Percentiles rank a stretch among this genome's conserved stretches.
These are phyloP conservation scores for Dinochytrium kinnereticum DNA, from an alignment of 371 early-diverging fungal genomes.

Conservation along the genomic window DNA sequence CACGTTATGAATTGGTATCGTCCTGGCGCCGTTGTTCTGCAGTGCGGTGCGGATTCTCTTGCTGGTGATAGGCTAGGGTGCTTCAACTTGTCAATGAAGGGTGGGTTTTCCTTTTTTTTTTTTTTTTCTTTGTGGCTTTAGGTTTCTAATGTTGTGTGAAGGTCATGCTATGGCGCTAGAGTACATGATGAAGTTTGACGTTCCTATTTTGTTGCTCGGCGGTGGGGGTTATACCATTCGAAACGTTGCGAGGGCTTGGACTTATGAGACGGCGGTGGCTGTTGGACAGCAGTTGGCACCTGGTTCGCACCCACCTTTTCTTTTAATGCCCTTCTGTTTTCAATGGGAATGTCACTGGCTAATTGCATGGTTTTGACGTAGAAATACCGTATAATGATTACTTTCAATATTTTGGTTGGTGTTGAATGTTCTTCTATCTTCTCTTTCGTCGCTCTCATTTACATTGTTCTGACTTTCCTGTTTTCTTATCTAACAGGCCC, in stretches of 20 bases:
- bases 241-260: conserved; percentile 98
- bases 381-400: conserved; percentile 95
- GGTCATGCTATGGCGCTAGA: conserved; percentile 93
- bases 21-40: conserved; percentile 97
- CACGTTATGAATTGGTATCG: conserved; percentile 93
- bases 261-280: conserved; percentile 96
- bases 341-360: background rate
- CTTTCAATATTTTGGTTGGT: conserved; percentile 53
- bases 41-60: conserved; percentile 99
- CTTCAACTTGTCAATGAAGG: conserved; percentile 95
- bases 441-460: too few species aligned
- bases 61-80: conserved; percentile 98
- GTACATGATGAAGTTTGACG: conserved; percentile 89
- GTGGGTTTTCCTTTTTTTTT: conserved; percentile 48
- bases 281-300: conserved; percentile 76
- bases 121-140: conserved; percentile 23
- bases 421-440: background rate
- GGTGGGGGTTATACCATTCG: conserved; percentile 99
- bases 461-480: too few species aligned
- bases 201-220: conserved; percentile 95
- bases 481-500: conserved; percentile 91
- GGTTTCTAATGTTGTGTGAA: conserved; percentile 7
- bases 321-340: background rate
- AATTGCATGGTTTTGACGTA: conserved; percentile 16
- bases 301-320: too few species aligned